A percentile compares a stretch with the other conserved stretches of the same genome.
phyloP scores from a whole-genome alignment of 768 basidiomycete species.

The Lentinula detonsa region DNA sequence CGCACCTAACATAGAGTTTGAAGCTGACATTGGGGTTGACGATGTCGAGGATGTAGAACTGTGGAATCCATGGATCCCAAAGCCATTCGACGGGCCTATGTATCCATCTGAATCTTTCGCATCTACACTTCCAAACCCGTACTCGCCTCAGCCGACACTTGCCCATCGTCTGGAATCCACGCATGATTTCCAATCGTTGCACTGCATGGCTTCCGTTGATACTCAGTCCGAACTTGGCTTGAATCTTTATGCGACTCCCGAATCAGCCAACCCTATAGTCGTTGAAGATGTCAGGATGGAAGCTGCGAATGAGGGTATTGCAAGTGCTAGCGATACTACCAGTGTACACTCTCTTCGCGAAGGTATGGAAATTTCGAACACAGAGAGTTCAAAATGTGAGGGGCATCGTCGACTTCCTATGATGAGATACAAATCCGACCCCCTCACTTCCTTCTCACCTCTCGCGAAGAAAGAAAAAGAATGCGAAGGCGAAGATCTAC shows the following conservation, averaged over 20 bases:
- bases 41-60: not conserved
- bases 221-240: not conserved
- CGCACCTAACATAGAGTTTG: not conserved
- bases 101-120: not conserved
- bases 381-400: not conserved
- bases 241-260: not conserved
- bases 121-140: not conserved
- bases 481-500: not conserved
- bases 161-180: not conserved
- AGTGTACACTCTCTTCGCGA: not conserved
- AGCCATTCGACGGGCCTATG: not conserved
- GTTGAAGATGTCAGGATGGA: not conserved
- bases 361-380: not conserved
- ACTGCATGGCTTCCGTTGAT: not conserved
- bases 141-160: not conserved
- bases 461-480: not conserved
- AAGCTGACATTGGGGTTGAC: not conserved
- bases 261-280: not conserved
- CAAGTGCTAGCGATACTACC: not conserved
- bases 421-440: not conserved
- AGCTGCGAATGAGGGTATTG: not conserved
- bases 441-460: not conserved
- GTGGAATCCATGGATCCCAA: constrained; percentile 1
- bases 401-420: not conserved
- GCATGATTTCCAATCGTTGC: not conserved